phyloP scores from a whole-genome alignment of 108 stramenopile species.

The Phaeodactylum tricornutum region DNA sequence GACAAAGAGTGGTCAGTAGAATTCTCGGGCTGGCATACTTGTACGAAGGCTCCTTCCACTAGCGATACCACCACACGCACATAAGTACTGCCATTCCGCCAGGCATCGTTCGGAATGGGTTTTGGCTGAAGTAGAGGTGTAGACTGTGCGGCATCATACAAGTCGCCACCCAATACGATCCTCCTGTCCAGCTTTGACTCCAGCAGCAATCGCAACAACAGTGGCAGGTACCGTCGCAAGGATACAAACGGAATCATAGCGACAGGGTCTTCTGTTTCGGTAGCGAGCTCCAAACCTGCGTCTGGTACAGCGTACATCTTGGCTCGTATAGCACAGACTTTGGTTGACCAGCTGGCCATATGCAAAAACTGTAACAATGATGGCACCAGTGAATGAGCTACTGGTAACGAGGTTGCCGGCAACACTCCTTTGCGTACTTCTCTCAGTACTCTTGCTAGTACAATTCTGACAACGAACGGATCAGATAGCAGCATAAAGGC shows the following conservation, averaged over 20 bases:
- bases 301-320: constrained; percentile 49
- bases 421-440: constrained; percentile 45
- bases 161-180: constrained; percentile 46
- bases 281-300: constrained; percentile 28
- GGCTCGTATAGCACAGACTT: constrained; percentile 66
- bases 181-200: constrained; percentile 69
- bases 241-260: constrained; percentile 37
- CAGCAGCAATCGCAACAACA: constrained; percentile 49
- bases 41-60: constrained; percentile 54
- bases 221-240: constrained; percentile 50
- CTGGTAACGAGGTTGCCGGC: constrained; percentile 35
- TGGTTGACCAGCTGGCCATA: constrained; percentile 65
- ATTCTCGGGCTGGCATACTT: constrained; percentile 63
- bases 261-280: constrained; percentile 12
- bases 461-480: constrained; percentile 73
- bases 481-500: constrained; percentile 78
- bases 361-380: constrained; percentile 72
- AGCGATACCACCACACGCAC: constrained; percentile 46
- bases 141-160: constrained; percentile 40
- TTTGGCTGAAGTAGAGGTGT: not conserved
- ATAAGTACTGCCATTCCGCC: constrained; percentile 25
- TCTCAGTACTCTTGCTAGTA: constrained; percentile 57
- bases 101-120: constrained; percentile 1
- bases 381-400: constrained; percentile 48
- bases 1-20: constrained; percentile 53